phyloP scores from a whole-genome alignment of 768 basidiomycete species.

The Naganishia vishniacii region DNA sequence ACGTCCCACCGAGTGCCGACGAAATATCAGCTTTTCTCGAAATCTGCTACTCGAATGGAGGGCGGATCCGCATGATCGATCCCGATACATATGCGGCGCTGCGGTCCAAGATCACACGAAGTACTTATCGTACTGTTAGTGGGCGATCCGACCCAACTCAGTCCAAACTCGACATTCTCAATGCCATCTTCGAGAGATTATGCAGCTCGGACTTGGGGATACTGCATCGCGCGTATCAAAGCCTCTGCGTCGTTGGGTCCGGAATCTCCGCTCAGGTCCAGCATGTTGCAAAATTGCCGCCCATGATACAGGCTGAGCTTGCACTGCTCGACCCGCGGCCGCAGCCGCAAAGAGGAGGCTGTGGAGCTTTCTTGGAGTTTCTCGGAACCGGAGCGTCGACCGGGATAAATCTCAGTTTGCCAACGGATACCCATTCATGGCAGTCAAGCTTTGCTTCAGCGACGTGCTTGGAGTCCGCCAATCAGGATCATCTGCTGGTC shows the following conservation, averaged over 20 bases:
- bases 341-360: background rate
- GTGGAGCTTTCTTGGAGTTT: background rate
- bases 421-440: slow-evolving; percentile 6
- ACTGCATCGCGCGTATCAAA: slow-evolving; percentile 10
- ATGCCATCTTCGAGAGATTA: slow-evolving; percentile 12
- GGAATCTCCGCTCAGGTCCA: background rate
- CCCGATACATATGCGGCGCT: background rate
- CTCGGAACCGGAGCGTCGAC: background rate
- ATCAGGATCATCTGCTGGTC: background rate
- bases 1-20: background rate
- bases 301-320: background rate
- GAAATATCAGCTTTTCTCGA: background rate
- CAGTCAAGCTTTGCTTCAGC: background rate
- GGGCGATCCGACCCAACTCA: background rate
- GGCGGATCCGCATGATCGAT: slow-evolving; percentile 10
- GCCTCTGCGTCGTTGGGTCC: background rate
- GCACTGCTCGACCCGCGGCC: background rate
- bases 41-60: slow-evolving; percentile 9
- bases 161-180: background rate
- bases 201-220: background rate
- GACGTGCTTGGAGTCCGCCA: background rate
- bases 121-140: background rate
- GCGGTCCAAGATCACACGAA: background rate
- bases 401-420: background rate
- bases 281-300: background rate